Evolutionary conservation across 768 basidiomycete species (phyloP), one percentile per base, ranked within the genome.

Genomic region (Leccinum uliginosum): DNA sequence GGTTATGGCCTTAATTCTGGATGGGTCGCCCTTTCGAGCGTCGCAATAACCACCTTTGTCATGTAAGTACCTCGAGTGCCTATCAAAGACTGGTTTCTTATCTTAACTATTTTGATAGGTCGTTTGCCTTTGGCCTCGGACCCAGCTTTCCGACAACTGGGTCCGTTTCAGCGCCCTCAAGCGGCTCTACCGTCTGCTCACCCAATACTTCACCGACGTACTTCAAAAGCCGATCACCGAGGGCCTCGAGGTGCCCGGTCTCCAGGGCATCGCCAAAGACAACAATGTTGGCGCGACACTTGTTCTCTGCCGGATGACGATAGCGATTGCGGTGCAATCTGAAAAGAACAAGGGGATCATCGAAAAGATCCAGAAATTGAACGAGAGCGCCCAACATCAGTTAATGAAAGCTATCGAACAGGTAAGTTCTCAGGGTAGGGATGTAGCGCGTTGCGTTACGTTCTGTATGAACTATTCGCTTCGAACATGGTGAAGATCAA

Each of bases 351-450:
- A 92, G 74, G 83, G 86, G 60, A 88, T 95, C 62, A 93, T 98
- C 59, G 86, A 84, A 68, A 89, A 84, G 73, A 98, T 98, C 34
- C 93, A 95, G 65, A 80, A 82, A 2, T 71, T 97, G 59, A 87
- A 83, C 58, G 89, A 96, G 71, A 79, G 74, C 17, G 86, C 93
- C 66, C 94, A 97, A 74, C 90, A 93, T 68, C 79, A 84, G 66
- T 75, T 97, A 53, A 98, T 97, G 95, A 87, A 83, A 72, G 89
- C 91, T 40, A 96, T 97, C 57, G 94, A 97, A 72, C 89, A 91
- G 79, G 93, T 91, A 57, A 53, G 80, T 70, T 35, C 27, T 54
- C 58, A 19, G 46, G n/a, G 15, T 34, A 38, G 49, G 24, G 48
- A 1, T 6, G 6, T 34, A 26, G 38, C 43, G 46, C n/a, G 34